These are phyloP conservation scores for Scytalidium sp. DNA, from an alignment of 2,329 filamentous ascomycete species.

Conservation along the genomic window DNA sequence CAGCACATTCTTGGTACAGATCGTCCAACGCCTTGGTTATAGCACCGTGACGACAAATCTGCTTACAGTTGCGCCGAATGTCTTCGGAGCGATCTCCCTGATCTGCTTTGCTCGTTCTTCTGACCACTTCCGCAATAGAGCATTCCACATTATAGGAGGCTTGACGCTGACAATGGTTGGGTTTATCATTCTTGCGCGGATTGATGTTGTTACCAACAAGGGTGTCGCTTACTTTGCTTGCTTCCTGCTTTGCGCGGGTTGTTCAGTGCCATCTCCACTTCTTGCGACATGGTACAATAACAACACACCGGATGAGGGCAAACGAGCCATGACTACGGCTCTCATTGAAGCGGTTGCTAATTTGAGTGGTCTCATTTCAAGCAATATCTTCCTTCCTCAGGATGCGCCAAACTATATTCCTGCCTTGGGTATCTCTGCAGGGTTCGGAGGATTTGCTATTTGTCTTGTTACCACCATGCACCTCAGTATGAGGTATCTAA, in stretches of 20 bases:
- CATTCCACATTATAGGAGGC: slow-evolving; percentile 65
- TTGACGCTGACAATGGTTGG: slow-evolving; percentile 71
- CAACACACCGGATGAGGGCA: slow-evolving; percentile 74
- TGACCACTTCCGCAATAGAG: slow-evolving; percentile 39
- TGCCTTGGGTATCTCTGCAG: background rate
- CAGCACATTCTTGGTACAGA: slow-evolving; percentile 47
- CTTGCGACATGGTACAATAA: slow-evolving; percentile 70
- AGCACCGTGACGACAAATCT: slow-evolving; percentile 61
- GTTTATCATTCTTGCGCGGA: slow-evolving; percentile 72
- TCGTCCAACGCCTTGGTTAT: slow-evolving; percentile 43
- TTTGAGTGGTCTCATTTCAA: slow-evolving; percentile 68
- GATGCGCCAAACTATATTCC: slow-evolving; percentile 51
- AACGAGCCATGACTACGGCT: slow-evolving; percentile 67
- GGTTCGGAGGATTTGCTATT: slow-evolving; percentile 1
- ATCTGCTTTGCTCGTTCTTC: slow-evolving; percentile 67
- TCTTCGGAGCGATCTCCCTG: slow-evolving; percentile 67
- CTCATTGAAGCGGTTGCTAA: slow-evolving; percentile 74
- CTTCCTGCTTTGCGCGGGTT: slow-evolving; percentile 84
- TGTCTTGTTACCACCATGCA: background rate
- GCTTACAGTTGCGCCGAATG: slow-evolving; percentile 75
- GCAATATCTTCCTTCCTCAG: slow-evolving; percentile 64
- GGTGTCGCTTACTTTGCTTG: slow-evolving; percentile 70
- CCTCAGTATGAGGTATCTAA: background rate
- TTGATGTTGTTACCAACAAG: slow-evolving; percentile 59
- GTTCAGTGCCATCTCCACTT: slow-evolving; percentile 71